A percentile compares a stretch with the other conserved stretches of the same genome.
phyloP scores from a whole-genome alignment of 805 yeast species.

The Kuraishia piskuri region DNA sequence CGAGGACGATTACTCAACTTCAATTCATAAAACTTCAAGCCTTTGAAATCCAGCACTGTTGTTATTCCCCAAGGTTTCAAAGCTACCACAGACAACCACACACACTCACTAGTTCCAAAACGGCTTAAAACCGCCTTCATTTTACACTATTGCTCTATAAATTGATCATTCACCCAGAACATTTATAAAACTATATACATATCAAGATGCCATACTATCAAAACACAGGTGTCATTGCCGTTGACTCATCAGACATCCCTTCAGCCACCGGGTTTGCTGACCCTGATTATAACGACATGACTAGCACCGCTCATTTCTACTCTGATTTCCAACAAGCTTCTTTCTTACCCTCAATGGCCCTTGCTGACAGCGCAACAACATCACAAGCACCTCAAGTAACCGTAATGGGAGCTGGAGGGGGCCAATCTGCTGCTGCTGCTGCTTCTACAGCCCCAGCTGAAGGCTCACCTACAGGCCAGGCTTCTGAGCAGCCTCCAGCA shows the following conservation, averaged over 20 bases:
- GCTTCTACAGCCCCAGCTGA: neutral
- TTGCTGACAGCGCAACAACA: neutral
- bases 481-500: neutral
- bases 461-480: neutral
- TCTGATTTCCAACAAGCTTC: neutral
- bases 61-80: neutral
- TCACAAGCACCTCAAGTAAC: neutral
- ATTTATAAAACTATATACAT: too few species aligned
- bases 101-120: neutral
- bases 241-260: neutral
- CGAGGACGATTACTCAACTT: neutral
- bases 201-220: neutral
- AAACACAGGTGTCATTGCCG: neutral
- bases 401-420: neutral
- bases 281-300: neutral
- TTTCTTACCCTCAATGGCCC: neutral
- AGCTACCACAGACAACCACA: neutral
- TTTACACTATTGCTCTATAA: neutral
- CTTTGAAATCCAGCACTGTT: too few species aligned
- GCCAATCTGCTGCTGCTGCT: neutral
- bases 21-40: neutral
- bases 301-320: neutral
- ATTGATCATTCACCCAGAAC: neutral
- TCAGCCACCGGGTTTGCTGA: neutral
- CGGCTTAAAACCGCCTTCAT: neutral